phyloP scores from a whole-genome alignment of 179 eudicot species.

The Amaranthus tricolor region DNA sequence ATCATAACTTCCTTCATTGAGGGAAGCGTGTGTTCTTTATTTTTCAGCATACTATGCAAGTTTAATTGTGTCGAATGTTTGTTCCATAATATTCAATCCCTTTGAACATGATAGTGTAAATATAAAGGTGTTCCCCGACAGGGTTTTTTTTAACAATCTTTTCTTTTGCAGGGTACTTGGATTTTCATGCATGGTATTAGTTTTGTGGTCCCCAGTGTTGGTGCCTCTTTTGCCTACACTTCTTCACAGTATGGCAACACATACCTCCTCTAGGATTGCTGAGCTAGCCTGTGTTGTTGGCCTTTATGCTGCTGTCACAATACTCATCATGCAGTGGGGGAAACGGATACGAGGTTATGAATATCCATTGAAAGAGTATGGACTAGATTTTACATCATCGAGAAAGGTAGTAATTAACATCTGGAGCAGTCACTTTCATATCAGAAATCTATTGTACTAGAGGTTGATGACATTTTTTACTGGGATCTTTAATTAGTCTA shows the following conservation, averaged over 20 bases:
- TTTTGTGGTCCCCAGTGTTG: slow-evolving; percentile 89
- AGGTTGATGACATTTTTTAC: background rate
- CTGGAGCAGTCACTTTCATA: background rate
- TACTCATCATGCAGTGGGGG: slow-evolving; percentile 82
- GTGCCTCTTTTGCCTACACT: slow-evolving; percentile 83
- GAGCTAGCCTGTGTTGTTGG: slow-evolving; percentile 81
- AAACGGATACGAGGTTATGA: slow-evolving; percentile 83
- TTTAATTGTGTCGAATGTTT: background rate
- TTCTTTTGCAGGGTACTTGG: slow-evolving; percentile 60
- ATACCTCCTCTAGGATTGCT: slow-evolving; percentile 48
- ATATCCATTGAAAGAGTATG: slow-evolving; percentile 73
- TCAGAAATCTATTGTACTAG: background rate
- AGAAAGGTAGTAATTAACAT: slow-evolving; percentile 46
- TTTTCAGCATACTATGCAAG: background rate
- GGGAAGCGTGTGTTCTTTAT: background rate
- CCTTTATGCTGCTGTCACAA: slow-evolving; percentile 62
- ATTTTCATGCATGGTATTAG: slow-evolving; percentile 78
- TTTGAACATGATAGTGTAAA: background rate
- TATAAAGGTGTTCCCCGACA: background rate
- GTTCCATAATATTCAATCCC: background rate
- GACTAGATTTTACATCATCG: slow-evolving; percentile 62
- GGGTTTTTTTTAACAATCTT: slow-evolving; percentile 5
- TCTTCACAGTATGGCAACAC: slow-evolving; percentile 64
- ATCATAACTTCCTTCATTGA: background rate
- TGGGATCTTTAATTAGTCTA: background rate